Conservation (phyloP, 352 stramenopile species). For the Phytophthora chlamydospora region DNA sequence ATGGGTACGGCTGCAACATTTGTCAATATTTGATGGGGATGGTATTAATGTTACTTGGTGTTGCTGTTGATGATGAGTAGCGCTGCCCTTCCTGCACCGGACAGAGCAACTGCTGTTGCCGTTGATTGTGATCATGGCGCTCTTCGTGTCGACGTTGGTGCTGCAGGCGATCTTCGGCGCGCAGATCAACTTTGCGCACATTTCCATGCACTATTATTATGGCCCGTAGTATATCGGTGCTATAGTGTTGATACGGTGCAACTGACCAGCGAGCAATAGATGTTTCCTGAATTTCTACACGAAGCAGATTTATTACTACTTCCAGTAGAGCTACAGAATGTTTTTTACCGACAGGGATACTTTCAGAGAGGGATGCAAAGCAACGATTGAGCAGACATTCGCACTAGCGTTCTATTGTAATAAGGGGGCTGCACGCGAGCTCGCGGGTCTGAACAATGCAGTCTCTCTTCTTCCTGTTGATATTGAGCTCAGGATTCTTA, state of each 20-base stretch:
- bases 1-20: slow-evolving; percentile 61
- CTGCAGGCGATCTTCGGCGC: slow-evolving; percentile 73
- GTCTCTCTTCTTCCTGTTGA: slow-evolving; percentile 17
- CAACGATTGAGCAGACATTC: slow-evolving; percentile 13
- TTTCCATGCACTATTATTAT: slow-evolving; percentile 89
- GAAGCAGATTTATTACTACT: too few species aligned
- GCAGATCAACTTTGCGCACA: slow-evolving; percentile 72
- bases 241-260: slow-evolving; percentile 2
- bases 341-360: too few species aligned
- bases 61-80: slow-evolving; percentile 32
- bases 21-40: neutral
- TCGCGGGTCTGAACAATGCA: slow-evolving; percentile 4
- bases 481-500: slow-evolving; percentile 27
- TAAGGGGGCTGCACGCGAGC: slow-evolving; percentile 24
- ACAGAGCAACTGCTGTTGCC: slow-evolving; percentile 91
- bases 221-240: slow-evolving; percentile 31
- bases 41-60: neutral
- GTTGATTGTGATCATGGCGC: slow-evolving; percentile 69
- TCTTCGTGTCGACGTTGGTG: slow-evolving; percentile 87
- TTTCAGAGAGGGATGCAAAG: slow-evolving; percentile 1
- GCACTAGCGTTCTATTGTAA: slow-evolving; percentile 29
- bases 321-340: too few species aligned
- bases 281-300: slow-evolving; percentile 21
- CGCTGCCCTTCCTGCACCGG: slow-evolving; percentile 89
- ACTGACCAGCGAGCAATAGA: slow-evolving; percentile 24